Evolutionary conservation across 768 basidiomycete species (phyloP), one percentile per base, ranked within the genome.

Genomic region (Rhodotorula babjevae): DNA sequence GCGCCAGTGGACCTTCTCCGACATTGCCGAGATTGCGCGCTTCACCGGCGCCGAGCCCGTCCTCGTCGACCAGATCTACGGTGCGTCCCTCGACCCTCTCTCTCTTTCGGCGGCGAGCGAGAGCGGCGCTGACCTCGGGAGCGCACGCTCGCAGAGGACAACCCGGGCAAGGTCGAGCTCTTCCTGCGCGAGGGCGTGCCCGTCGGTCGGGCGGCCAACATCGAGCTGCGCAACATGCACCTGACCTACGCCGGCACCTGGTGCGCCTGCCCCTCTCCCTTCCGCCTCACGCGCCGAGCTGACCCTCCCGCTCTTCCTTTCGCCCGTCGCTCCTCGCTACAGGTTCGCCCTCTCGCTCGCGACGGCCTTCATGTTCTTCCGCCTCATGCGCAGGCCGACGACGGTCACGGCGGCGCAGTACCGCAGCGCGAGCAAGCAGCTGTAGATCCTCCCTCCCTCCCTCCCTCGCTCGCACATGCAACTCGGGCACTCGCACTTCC

Each of bases 231-330:
- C 61, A 99, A 99, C 81, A 87, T 92, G 50, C 96, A 99, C 82
- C 84, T 91, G 14, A 93, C 92, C 19, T 99, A 99, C 82, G 92
- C 96, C 9, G 86, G 90, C 23, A 99, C 94, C 19, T 99, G 96
- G 96, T 93, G 5, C 36, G 60, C 40, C 19, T 40, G 7, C 62
- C 33, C 27, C 50, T 25, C 50, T 42, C 63, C 40, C 31, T 68
- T 49, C 52, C 10, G 68, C 59, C 65, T 46, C 64, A 1, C 23
- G 33, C 53, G 23, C 58, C 46, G 11, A 21, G 47, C 57, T 57
- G 56, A 55, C 71, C 57, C 29, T 29, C 29, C 27, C 55, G 76
- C 94, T 92, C 92, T 9, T 25, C 36, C 63, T 40, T 33, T 68
- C 50, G 49, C 10, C 68, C 59, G 65, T 46, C 64, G 1, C 57